phyloP scores from a whole-genome alignment of 768 basidiomycete genomes.

The Lentinula aciculospora region DNA sequence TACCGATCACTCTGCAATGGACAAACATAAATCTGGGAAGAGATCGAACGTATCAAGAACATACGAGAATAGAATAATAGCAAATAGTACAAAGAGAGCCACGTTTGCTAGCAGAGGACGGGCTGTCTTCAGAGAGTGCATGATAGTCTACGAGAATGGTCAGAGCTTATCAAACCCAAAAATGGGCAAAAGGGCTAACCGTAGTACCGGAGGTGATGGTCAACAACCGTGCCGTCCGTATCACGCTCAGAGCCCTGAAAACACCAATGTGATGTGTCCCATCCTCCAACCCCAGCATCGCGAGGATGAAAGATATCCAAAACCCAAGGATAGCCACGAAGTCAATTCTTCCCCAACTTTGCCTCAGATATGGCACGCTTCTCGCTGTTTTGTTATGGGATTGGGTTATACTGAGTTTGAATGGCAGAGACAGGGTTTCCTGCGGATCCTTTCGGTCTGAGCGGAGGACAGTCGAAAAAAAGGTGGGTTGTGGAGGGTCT shows the following conservation, averaged over 20 bases:
- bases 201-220: conserved; percentile 90
- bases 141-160: conserved; percentile 55
- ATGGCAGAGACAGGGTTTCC: conserved; percentile 52
- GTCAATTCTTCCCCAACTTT: conserved; percentile 91
- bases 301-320: conserved; percentile 79
- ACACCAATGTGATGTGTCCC: conserved; percentile 70
- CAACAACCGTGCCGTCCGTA: conserved; percentile 77
- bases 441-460: conserved; percentile 5
- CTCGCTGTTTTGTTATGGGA: conserved; percentile 51
- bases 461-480: conserved; percentile 43
- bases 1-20: conserved; percentile 74
- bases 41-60: conserved; percentile 19
- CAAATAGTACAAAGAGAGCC: conserved; percentile 88
- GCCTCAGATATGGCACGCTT: conserved; percentile 83
- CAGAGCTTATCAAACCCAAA: neutral
- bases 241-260: conserved; percentile 84
- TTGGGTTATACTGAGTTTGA: conserved; percentile 52
- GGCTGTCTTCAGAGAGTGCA: conserved; percentile 88
- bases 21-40: neutral
- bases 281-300: conserved; percentile 62
- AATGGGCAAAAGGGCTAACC: conserved; percentile 35
- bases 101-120: conserved; percentile 87
- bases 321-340: conserved; percentile 80
- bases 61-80: conserved; percentile 83
- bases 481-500: conserved; percentile 41